Evolutionary conservation across 176 grass and related monocot genomes (phyloP).

Genomic region (Olyra latifolia): DNA sequence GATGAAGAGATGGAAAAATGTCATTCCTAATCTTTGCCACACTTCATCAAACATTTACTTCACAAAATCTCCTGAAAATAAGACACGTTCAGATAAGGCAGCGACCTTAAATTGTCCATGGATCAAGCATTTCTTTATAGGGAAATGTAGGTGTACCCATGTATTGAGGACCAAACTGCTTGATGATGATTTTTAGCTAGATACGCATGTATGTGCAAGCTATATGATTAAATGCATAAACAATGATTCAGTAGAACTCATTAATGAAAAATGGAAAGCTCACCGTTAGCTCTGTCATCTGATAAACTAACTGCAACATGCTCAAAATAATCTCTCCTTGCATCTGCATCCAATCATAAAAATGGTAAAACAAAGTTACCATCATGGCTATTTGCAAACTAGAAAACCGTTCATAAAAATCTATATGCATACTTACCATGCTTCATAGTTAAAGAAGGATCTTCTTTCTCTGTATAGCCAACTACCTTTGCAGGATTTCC

Average conservation of each 20-base stretch:
- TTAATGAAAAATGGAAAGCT: constrained; percentile 22
- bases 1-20: background rate
- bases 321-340: constrained; percentile 91
- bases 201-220: background rate
- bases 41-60: constrained; percentile 11
- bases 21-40: background rate
- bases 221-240: background rate
- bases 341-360: constrained; percentile 60
- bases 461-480: constrained; percentile 81
- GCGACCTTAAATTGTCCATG: background rate
- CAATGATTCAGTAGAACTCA: background rate
- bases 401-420: constrained; percentile 7
- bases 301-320: constrained; percentile 60
- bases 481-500: constrained; percentile 96
- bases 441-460: constrained; percentile 98
- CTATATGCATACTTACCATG: constrained; percentile 62
- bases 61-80: constrained; percentile 18
- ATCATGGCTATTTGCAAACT: background rate
- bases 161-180: background rate
- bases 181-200: background rate
- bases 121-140: background rate
- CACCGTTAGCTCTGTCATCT: constrained; percentile 49
- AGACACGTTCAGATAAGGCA: background rate
- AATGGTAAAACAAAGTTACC: constrained; percentile 1
- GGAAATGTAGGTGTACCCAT: background rate